phyloP scores from a whole-genome alignment of 1,284 basidiomycete species.

The Cryptococcus sp. region DNA sequence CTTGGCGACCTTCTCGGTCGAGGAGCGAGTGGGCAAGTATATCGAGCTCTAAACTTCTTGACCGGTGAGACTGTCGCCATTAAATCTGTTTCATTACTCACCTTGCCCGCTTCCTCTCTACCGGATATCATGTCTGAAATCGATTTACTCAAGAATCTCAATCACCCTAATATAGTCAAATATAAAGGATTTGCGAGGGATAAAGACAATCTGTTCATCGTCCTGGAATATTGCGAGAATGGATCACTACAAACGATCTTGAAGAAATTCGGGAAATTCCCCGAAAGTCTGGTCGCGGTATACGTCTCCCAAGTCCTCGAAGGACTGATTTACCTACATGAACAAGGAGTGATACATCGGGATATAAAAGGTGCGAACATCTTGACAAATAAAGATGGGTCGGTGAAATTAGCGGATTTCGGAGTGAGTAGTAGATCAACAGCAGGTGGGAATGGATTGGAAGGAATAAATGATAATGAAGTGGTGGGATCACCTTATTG shows the following conservation, averaged over 20 bases:
- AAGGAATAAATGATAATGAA: conserved; percentile 60
- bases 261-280: conserved; percentile 97
- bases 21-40: conserved; percentile 91
- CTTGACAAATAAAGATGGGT: conserved; percentile 96
- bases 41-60: conserved; percentile 89
- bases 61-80: conserved; percentile 94
- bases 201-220: conserved; percentile 88
- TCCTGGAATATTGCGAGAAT: conserved; percentile 96
- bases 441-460: conserved; percentile 2
- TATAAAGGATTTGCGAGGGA: conserved; percentile 96
- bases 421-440: conserved; percentile 68
- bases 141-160: conserved; percentile 92
- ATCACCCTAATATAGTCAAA: conserved; percentile 92
- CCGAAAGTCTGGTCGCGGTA: conserved; percentile 89
- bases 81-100: conserved; percentile 88
- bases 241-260: conserved; percentile 91
- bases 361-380: conserved; percentile 99
- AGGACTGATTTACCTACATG: conserved; percentile 89
- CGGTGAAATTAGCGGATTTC: conserved; percentile 90
- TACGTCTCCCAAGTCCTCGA: conserved; percentile 90
- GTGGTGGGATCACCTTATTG: conserved; percentile 97
- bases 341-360: conserved; percentile 96
- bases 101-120: conserved; percentile 86
- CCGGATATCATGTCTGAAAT: conserved; percentile 97
- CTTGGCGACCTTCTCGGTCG: conserved; percentile 89